Percentiles rank a stretch among this genome's conserved stretches.
These are phyloP conservation scores for Sclerotinia nivalis DNA, from an alignment of 2,329 filamentous ascomycete genomes.

Conservation along the genomic window DNA sequence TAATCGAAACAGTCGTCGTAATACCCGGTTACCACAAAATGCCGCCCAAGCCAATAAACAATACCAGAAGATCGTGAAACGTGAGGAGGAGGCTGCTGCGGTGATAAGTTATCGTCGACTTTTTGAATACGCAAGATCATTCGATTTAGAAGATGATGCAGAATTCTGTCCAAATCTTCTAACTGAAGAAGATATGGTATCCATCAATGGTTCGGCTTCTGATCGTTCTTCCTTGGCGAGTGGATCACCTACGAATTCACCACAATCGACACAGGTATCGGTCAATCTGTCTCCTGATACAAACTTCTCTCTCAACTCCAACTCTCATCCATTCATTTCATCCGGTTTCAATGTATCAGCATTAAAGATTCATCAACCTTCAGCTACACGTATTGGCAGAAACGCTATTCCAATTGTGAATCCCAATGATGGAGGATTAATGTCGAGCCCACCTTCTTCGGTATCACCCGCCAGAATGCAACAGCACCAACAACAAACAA, in stretches of 20 bases:
- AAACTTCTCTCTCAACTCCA: constrained; percentile 70
- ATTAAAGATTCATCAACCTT: constrained; percentile 87
- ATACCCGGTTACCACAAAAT: constrained; percentile 80
- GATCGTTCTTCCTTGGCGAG: constrained; percentile 94
- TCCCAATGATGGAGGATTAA: constrained; percentile 82
- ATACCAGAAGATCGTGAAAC: constrained; percentile 73
- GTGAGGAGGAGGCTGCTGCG: constrained; percentile 83
- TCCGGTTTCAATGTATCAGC: constrained; percentile 61
- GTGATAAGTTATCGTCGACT: constrained; percentile 78
- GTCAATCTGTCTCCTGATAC: constrained; percentile 60
- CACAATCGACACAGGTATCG: constrained; percentile 76
- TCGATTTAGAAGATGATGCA: constrained; percentile 93
- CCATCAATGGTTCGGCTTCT: constrained; percentile 84
- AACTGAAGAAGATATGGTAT: constrained; percentile 81
- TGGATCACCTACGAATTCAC: constrained; percentile 88
- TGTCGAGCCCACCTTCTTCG: constrained; percentile 83
- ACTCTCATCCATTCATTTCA: constrained; percentile 66
- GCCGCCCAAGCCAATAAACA: constrained; percentile 65
- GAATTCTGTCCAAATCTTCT: constrained; percentile 92
- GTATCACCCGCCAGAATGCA: constrained; percentile 64
- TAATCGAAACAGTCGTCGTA: constrained; percentile 81
- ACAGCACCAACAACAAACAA: constrained; percentile 30
- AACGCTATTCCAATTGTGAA: constrained; percentile 99
- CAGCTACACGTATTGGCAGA: constrained; percentile 78
- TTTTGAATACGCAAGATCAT: constrained; percentile 89